Conservation (phyloP, 148 eudicot genomes). For the Chenopodium album region DNA sequence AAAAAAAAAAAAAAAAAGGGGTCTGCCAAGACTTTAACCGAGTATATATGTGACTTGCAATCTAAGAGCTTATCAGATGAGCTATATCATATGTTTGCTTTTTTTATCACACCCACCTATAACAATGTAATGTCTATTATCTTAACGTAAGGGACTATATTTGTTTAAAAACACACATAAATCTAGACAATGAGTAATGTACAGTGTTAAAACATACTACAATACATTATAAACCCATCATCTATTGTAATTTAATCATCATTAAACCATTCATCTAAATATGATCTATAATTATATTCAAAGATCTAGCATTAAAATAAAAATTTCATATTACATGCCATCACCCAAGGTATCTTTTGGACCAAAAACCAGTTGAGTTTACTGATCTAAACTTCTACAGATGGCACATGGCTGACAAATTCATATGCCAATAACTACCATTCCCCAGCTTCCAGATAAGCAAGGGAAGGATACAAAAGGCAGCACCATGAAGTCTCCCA, state of each 20-base stretch:
- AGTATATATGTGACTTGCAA: too few species aligned
- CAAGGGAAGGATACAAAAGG: neutral
- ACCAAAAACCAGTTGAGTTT: too few species aligned
- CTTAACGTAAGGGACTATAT: neutral
- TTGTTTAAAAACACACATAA: neutral
- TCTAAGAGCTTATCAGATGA: neutral
- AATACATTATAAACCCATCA: neutral
- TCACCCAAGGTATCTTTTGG: neutral
- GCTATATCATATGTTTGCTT: too few species aligned
- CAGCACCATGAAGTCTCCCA: neutral
- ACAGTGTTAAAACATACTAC: neutral
- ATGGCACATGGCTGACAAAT: neutral
- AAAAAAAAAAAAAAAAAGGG: too few species aligned
- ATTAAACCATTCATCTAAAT: neutral
- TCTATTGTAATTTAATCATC: neutral
- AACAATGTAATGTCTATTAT: too few species aligned
- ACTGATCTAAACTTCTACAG: too few species aligned
- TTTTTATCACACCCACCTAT: neutral
- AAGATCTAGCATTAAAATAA: too few species aligned
- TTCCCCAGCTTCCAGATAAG: neutral
- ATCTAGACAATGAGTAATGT: neutral
- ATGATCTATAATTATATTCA: neutral
- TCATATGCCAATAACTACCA: neutral
- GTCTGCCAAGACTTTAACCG: neutral
- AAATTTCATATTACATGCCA: neutral